Percentiles rank a stretch among this genome's conserved stretches.
These are phyloP conservation scores for Ailanthus altissimus DNA, from an alignment of 345 rosid species.

Conservation along the genomic window DNA sequence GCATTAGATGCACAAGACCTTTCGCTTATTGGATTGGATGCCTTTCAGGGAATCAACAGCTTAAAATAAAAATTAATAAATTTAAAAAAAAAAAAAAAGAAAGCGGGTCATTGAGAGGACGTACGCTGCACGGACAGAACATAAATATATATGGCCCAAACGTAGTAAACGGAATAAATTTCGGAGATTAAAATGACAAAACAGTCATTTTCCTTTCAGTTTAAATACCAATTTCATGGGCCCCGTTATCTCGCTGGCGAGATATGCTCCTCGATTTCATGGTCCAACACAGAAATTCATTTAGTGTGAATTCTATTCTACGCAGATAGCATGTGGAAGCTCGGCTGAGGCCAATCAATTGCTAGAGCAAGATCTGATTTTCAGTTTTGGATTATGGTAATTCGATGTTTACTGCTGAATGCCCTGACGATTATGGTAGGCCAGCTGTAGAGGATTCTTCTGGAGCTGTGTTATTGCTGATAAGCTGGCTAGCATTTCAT, in stretches of 20 bases:
- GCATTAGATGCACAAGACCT: constrained; percentile 3
- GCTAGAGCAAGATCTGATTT: neutral
- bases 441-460: neutral
- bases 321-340: neutral
- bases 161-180: constrained; percentile 1
- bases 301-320: neutral
- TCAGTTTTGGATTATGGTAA: neutral
- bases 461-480: neutral
- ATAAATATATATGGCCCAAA: neutral
- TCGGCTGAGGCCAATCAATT: neutral
- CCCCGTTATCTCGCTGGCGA: constrained; percentile 2
- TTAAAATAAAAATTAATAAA: too few relatives aligned
- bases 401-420: neutral
- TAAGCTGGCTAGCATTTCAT: constrained; percentile 9
- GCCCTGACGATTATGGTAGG: neutral
- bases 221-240: neutral
- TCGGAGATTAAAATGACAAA: constrained; percentile 5
- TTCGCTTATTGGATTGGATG: neutral
- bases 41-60: neutral
- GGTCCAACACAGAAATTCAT: neutral
- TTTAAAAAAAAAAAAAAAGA: neutral
- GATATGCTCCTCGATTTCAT: constrained; percentile 11
- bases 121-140: constrained; percentile 3
- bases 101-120: neutral
- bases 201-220: neutral